phyloP scores from a whole-genome alignment of 1,284 basidiomycete species.

The Melanopsichium pennsylvanicum region DNA sequence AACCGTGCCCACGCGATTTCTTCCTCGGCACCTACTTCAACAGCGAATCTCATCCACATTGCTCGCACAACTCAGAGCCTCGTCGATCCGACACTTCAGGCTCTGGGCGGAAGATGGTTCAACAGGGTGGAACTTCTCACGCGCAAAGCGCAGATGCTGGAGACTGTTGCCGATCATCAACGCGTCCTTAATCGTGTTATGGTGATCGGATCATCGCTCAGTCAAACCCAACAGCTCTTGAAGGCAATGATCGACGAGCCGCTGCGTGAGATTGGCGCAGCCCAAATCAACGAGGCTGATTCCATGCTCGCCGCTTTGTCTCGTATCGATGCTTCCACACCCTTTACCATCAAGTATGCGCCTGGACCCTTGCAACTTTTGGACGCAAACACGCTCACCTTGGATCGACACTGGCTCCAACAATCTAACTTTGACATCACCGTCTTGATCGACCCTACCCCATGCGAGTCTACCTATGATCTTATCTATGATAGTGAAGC shows the following conservation, averaged over 20 bases:
- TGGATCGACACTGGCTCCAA: constrained; percentile 48
- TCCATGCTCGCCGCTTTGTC: constrained; percentile 3
- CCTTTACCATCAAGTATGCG: constrained; percentile 26
- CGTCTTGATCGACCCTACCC: constrained; percentile 27
- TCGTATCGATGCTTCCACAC: neutral
- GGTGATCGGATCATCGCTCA: constrained; percentile 28
- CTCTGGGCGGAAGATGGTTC: constrained; percentile 13
- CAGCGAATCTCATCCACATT: constrained; percentile 3
- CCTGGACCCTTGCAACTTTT: constrained; percentile 14
- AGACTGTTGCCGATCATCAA: neutral
- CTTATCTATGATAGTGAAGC: constrained; percentile 47
- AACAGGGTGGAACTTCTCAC: constrained; percentile 9
- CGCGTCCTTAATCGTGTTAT: constrained; percentile 9
- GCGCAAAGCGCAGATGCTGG: constrained; percentile 3
- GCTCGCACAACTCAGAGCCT: constrained; percentile 13
- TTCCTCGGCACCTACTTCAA: neutral
- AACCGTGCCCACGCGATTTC: neutral
- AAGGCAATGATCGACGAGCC: constrained; percentile 44
- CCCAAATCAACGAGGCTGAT: constrained; percentile 9
- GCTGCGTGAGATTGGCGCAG: constrained; percentile 26
- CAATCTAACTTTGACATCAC: constrained; percentile 28
- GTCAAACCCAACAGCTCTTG: constrained; percentile 29
- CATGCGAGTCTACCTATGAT: constrained; percentile 17
- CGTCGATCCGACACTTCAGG: constrained; percentile 4
- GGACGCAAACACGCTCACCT: neutral